A percentile compares a stretch with the other conserved stretches of the same genome.
Conservation (phyloP, 108 stramenopile species). For the Skeletonema marinoi region DNA sequence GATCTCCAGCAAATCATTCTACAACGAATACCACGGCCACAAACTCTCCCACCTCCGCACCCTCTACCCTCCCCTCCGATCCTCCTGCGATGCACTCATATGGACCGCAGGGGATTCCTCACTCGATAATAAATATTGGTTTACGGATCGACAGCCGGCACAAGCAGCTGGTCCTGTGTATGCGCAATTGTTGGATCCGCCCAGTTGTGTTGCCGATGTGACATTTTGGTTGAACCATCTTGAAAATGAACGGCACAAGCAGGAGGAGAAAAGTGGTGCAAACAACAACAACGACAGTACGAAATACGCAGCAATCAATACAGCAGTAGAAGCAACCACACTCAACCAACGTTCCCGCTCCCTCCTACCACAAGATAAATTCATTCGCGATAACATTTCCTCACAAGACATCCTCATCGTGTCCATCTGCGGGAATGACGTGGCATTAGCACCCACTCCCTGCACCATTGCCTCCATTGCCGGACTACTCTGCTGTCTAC, state of each 20-base stretch:
- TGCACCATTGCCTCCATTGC: slow-evolving; percentile 71
- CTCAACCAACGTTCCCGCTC: slow-evolving; percentile 60
- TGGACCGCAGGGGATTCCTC: slow-evolving; percentile 78
- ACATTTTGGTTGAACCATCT: slow-evolving; percentile 79
- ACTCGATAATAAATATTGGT: slow-evolving; percentile 81
- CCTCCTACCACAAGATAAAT: slow-evolving; percentile 72
- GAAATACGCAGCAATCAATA: slow-evolving; percentile 68
- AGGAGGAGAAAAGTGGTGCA: not conserved
- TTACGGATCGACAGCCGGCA: slow-evolving; percentile 41
- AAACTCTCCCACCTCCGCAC: slow-evolving; percentile 57
- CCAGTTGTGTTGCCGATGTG: slow-evolving; percentile 67
- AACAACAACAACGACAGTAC: not conserved
- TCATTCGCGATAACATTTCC: slow-evolving; percentile 78
- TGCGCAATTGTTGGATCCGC: slow-evolving; percentile 58
- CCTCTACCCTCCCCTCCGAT: slow-evolving; percentile 62
- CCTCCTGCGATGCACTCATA: slow-evolving; percentile 54
- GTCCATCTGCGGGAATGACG: slow-evolving; percentile 87
- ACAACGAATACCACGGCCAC: slow-evolving; percentile 79
- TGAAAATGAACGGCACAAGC: not conserved
- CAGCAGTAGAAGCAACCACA: slow-evolving; percentile 84
- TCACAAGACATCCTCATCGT: slow-evolving; percentile 78
- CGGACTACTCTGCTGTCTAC: slow-evolving; percentile 61
- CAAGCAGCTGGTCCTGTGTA: slow-evolving; percentile 55
- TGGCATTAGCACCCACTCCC: slow-evolving; percentile 74
- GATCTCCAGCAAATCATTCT: slow-evolving; percentile 53